These are phyloP conservation scores for Fusarium avenaceum DNA, from an alignment of 2,329 filamentous ascomycete genomes.

Conservation along the genomic window DNA sequence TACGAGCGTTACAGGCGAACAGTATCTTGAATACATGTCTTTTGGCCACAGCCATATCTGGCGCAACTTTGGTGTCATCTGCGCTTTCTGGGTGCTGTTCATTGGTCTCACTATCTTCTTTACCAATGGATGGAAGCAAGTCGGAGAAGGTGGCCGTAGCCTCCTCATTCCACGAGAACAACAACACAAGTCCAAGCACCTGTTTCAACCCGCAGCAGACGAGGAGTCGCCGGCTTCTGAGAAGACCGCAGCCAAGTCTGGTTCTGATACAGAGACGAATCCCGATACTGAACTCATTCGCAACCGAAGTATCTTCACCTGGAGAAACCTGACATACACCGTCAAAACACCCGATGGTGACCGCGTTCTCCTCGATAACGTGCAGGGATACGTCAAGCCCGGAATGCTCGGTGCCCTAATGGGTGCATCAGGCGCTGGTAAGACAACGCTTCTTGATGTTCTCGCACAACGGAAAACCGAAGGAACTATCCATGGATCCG, in stretches of 20 bases:
- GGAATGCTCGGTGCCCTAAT: constrained; percentile 83
- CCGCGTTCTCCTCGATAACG: constrained; percentile 80
- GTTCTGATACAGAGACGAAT: constrained; percentile 25
- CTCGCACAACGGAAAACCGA: constrained; percentile 84
- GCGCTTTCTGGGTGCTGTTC: constrained; percentile 73
- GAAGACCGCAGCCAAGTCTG: rapidly evolving
- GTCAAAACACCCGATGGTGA: constrained; percentile 72
- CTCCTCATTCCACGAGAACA: constrained; percentile 74
- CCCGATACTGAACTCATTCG: constrained; percentile 61
- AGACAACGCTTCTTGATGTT: constrained; percentile 87
- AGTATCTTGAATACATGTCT: constrained; percentile 68
- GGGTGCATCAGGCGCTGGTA: constrained; percentile 85
- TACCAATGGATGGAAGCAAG: constrained; percentile 68
- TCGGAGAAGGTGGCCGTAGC: constrained; percentile 65
- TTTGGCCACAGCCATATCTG: constrained; percentile 68
- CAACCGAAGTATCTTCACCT: constrained; percentile 79
- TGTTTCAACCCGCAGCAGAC: constrained; percentile 58
- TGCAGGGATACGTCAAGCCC: constrained; percentile 86
- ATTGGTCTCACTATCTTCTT: constrained; percentile 69
- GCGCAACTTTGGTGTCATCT: constrained; percentile 72
- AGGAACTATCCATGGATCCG: constrained; percentile 79
- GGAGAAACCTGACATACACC: constrained; percentile 78
- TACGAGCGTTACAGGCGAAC: constrained; percentile 66
- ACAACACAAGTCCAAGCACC: constrained; percentile 54
- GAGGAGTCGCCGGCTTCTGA: constrained; percentile 57